Conservation (phyloP, 331 rosid genomes). For the Malus hybrid region DNA sequence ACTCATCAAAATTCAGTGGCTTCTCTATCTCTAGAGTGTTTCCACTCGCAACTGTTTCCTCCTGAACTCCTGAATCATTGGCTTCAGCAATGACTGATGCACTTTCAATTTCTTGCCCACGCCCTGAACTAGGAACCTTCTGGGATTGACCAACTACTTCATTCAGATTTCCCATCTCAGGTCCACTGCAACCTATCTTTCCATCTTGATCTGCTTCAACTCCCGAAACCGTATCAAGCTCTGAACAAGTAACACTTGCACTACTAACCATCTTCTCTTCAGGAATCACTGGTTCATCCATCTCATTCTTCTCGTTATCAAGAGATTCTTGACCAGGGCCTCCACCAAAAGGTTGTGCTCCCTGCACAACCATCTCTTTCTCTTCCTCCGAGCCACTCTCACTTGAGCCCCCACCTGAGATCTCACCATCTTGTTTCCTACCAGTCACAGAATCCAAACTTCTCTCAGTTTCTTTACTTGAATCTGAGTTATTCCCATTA, state of each 20-base stretch:
- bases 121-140: slow-evolving; percentile 15
- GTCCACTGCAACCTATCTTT: slow-evolving; percentile 21
- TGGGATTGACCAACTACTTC: slow-evolving; percentile 17
- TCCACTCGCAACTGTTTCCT: slow-evolving; percentile 31
- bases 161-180: slow-evolving; percentile 18
- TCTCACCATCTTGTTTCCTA: slow-evolving; percentile 35
- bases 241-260: slow-evolving; percentile 22
- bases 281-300: slow-evolving; percentile 14
- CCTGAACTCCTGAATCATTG: slow-evolving; percentile 23
- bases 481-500: slow-evolving; percentile 39
- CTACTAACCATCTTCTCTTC: slow-evolving; percentile 14
- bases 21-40: slow-evolving; percentile 18
- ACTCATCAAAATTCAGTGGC: slow-evolving; percentile 30
- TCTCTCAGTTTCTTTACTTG: slow-evolving; percentile 46
- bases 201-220: slow-evolving; percentile 28
- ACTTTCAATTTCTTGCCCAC: slow-evolving; percentile 12
- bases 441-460: slow-evolving; percentile 61
- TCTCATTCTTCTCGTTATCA: slow-evolving; percentile 5
- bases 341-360: slow-evolving; percentile 22
- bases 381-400: slow-evolving; percentile 83
- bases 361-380: slow-evolving; percentile 40
- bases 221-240: slow-evolving; percentile 11
- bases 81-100: slow-evolving; percentile 24
- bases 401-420: slow-evolving; percentile 39
- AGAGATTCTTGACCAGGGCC: slow-evolving; percentile 11